Evolutionary conservation across 495 filamentous ascomycete species (phyloP), one percentile per base, ranked within the genome.

Genomic region (Xylaria telfairii): DNA sequence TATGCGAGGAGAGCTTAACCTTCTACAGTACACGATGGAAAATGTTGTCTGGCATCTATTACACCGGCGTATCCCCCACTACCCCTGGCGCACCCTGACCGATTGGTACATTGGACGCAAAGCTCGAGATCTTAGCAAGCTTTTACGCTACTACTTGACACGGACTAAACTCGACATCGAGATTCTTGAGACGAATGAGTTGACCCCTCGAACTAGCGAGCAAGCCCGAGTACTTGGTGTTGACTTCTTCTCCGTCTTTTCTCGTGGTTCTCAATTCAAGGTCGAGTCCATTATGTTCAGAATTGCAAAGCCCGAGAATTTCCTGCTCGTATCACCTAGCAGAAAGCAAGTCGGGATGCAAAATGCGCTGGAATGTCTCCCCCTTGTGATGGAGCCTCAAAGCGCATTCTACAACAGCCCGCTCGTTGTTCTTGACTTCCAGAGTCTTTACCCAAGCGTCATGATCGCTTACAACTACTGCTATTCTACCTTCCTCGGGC

Each of bases 391-490:
- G 96, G 96, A 99, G 75, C 96, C 96, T 2, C 94, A 96, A 77
- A 98, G 95, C 67, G 91, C 90, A 41, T 98, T 98, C 75, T 99
- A 98, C 78, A 93, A 84, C 37, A 95, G 92, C 69, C 96, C 96
- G 0, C 77, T 99, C 15, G 76, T 99, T 13, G 96, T 99, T 0
- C 84, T 99, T 13, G 96, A 99, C 80, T 99, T 99, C 72, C 96
- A 98, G 78, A 96, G 92, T 34, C 84, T 99, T 30, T 99, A 99
- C 76, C 96, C 96, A 3, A 97, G 94, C 76, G 90, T 98, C 59
- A 98, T 99, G 94, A 98, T 99, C 74, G 96, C 96, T 0, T 98
- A 99, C 81, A 99, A 99, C 77, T 97, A 98, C 81, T 99, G 96
- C 83, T 99, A 99, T 79, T 98, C 96, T 0, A 99, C 96, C 0